Conservation (phyloP, 1,139 yeast genomes). For the Kodamaea arcana region DNA sequence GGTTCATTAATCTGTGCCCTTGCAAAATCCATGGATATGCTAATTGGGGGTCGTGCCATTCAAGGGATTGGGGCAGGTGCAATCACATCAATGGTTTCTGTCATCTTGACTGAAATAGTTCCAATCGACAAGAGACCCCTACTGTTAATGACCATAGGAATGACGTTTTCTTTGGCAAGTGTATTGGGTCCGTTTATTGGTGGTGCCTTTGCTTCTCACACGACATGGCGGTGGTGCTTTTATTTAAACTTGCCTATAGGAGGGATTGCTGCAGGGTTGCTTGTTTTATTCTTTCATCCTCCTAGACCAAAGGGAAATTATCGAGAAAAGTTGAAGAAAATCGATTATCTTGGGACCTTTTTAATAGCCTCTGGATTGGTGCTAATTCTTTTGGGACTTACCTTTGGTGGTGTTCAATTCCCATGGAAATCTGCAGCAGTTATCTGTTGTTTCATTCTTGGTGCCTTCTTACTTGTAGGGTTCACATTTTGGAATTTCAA, state of each 20-base stretch:
- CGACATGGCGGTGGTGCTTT: conserved; percentile 77
- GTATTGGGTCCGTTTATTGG: conserved; percentile 24
- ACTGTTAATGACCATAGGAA: conserved; percentile 17
- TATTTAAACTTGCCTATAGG: conserved; percentile 61
- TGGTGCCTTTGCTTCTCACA: conserved; percentile 24
- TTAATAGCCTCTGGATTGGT: conserved; percentile 39
- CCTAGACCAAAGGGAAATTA: conserved; percentile 16
- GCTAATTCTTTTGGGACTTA: conserved; percentile 44
- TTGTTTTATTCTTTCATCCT: not conserved
- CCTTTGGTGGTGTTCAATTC: conserved; percentile 33
- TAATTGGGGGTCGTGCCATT: conserved; percentile 21
- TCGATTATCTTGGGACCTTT: conserved; percentile 29
- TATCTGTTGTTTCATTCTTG: conserved; percentile 50
- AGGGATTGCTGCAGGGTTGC: not conserved
- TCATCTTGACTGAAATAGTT: conserved; percentile 19
- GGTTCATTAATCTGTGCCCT: conserved; percentile 20
- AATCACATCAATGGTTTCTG: conserved; percentile 16
- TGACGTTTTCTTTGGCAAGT: conserved; percentile 19
- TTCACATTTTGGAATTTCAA: conserved; percentile 49
- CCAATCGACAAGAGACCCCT: conserved; percentile 18
- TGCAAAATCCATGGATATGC: conserved; percentile 18
- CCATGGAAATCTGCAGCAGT: conserved; percentile 22
- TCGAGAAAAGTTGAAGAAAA: conserved; percentile 3
- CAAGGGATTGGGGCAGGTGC: conserved; percentile 23
- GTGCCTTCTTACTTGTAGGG: conserved; percentile 37